Evolutionary conservation across 306 rosid genomes (phyloP).

Genomic region (Betula pendula): DNA sequence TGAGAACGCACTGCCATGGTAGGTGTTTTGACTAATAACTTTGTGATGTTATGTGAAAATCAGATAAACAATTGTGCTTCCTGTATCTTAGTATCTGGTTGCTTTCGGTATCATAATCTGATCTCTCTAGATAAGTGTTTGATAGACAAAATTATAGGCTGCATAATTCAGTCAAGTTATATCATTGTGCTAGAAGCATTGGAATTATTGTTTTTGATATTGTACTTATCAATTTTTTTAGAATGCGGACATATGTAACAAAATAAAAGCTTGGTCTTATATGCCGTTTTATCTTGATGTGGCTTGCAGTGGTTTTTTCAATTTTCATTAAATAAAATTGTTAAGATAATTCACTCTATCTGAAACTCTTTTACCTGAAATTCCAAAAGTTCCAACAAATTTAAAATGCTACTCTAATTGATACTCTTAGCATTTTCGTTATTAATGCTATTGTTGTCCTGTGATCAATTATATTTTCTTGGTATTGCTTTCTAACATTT

Average conservation of each 20-base stretch:
- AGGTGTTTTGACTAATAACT: neutral
- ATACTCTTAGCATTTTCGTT: too few relatives aligned
- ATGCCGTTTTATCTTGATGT: neutral
- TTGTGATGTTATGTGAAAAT: neutral
- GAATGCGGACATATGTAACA: too few relatives aligned
- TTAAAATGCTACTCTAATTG: too few relatives aligned
- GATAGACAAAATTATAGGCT: neutral
- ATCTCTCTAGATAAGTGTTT: neutral
- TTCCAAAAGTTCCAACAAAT: too few relatives aligned
- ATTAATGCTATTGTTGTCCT: too few relatives aligned
- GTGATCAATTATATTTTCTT: neutral
- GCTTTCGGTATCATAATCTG: neutral
- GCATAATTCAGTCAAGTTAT: neutral
- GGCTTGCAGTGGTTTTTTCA: neutral
- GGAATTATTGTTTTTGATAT: too few relatives aligned
- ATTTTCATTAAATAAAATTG: neutral
- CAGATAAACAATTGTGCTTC: neutral
- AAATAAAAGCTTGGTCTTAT: too few relatives aligned
- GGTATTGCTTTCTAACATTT: neutral
- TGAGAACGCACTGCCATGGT: neutral
- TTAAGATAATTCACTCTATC: neutral
- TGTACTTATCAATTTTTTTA: too few relatives aligned
- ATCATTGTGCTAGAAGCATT: too few relatives aligned
- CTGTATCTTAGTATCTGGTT: neutral
- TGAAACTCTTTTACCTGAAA: neutral